These are phyloP conservation scores for Aspergillus pseudonomiae DNA, from an alignment of 2,329 filamentous ascomycete species.

Conservation along the genomic window DNA sequence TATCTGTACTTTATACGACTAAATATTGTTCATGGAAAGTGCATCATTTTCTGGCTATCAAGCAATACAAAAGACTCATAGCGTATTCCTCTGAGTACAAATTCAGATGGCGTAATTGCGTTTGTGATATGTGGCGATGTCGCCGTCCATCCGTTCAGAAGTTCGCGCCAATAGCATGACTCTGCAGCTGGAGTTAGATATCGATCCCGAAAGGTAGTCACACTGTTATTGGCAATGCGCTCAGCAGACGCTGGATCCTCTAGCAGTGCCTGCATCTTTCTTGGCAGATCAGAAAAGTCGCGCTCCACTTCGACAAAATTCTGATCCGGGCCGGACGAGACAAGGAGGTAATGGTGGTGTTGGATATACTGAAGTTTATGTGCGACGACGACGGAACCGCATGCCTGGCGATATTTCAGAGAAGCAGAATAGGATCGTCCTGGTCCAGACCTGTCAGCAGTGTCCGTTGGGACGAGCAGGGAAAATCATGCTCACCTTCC, in stretches of 20 bases:
- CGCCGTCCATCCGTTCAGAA: slow-evolving; percentile 38
- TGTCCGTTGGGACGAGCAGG: neutral
- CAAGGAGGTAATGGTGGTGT: slow-evolving; percentile 51
- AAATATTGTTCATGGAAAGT: slow-evolving; percentile 15
- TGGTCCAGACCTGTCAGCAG: slow-evolving; percentile 7
- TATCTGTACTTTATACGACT: neutral
- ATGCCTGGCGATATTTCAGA: slow-evolving; percentile 55
- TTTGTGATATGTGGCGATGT: slow-evolving; percentile 26
- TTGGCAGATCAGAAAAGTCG: slow-evolving; percentile 59
- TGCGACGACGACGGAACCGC: slow-evolving; percentile 51
- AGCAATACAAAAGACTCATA: slow-evolving; percentile 38
- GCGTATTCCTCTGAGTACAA: slow-evolving; percentile 22
- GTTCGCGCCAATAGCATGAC: slow-evolving; percentile 55
- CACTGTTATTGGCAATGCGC: slow-evolving; percentile 51
- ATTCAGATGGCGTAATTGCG: slow-evolving; percentile 18
- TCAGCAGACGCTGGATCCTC: slow-evolving; percentile 42
- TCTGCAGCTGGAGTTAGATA: slow-evolving; percentile 56
- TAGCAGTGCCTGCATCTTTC: slow-evolving; percentile 43
- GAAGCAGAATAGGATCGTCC: slow-evolving; percentile 52
- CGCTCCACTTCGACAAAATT: slow-evolving; percentile 53
- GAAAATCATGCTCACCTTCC: slow-evolving; percentile 41
- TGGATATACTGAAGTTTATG: slow-evolving; percentile 53
- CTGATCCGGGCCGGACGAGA: slow-evolving; percentile 47
- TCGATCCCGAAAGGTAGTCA: slow-evolving; percentile 50
- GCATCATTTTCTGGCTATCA: slow-evolving; percentile 30